Evolutionary conservation across 2,329 filamentous ascomycete genomes (phyloP), one percentile per base, ranked within the genome.

Genomic region (Clarireedia monteithiana): DNA sequence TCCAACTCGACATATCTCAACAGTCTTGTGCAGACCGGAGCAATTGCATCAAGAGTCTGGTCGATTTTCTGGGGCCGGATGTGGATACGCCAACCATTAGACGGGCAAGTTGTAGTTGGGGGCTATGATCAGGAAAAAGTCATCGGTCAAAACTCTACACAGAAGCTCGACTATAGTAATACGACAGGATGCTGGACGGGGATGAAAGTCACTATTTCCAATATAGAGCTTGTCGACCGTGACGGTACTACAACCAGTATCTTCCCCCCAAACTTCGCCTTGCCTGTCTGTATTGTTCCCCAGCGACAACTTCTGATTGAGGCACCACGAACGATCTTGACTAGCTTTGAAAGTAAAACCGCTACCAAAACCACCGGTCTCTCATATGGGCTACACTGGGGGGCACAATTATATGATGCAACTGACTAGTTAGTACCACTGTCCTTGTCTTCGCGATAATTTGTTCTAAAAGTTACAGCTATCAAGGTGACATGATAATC

Each of bases 11-110:
- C 36, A 27, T 51, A 44, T 23, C 5, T 44, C 12, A 30, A 40
- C 2, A 20, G 36, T 24, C 34, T 51, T 6, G 23, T 44, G 12
- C 12, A 27, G 12, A 42, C 23, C 5, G 24, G 24, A 6, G 40
- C 24, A 6, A 51, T 51, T 14, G 15, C 49, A 42, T 51, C 49
- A 26, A 40, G 6, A 17, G 38, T 51, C 5, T 51, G 49, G 49
- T 51, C 38, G 14, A 51, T 51, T 42, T 51, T 44, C 38, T 51
- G 49, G 49, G 49, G 49, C 5, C 38, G 49, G 24, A 51, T 51
- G 49, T 51, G 49, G 38, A 14, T 51, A 51, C 15, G 24, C 27
- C 34, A 40, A 27, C 36, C 49, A 4, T 14, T 44, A 7, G 38
- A 51, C 14, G 49, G 49, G 12, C 24, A 40, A 14, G 49, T 51